These are phyloP conservation scores for Drechslerella coelobrocha DNA, from an alignment of 2,329 filamentous ascomycete genomes.

Conservation along the genomic window DNA sequence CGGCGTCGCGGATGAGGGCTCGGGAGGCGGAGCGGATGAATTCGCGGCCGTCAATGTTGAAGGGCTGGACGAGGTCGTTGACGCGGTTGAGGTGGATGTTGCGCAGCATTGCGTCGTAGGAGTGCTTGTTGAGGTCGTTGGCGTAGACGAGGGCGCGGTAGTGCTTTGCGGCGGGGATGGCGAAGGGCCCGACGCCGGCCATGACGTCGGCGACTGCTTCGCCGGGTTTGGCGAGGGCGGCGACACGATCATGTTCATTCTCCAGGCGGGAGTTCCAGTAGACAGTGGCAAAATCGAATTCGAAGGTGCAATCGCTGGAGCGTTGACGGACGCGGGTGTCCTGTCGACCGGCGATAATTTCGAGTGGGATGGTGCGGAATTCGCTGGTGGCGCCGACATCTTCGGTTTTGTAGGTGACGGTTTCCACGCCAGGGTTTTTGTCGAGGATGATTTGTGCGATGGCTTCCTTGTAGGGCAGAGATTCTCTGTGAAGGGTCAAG, in stretches of 20 bases:
- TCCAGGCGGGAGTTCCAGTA: slow-evolving; percentile 97
- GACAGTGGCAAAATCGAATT: slow-evolving; percentile 92
- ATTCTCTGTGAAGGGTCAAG: slow-evolving; percentile 83
- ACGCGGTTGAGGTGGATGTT: slow-evolving; percentile 75
- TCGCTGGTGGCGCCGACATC: slow-evolving; percentile 83
- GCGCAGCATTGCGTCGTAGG: slow-evolving; percentile 73
- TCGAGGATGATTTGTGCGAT: slow-evolving; percentile 86
- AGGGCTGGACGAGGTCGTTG: slow-evolving; percentile 50
- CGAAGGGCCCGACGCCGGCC: slow-evolving; percentile 96
- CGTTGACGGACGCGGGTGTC: slow-evolving; percentile 83
- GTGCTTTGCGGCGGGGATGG: slow-evolving; percentile 86
- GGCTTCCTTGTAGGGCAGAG: slow-evolving; percentile 81
- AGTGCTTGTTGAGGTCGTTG: slow-evolving; percentile 95
- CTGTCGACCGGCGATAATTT: slow-evolving; percentile 80
- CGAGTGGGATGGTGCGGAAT: slow-evolving; percentile 91
- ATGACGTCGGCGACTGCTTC: slow-evolving; percentile 95
- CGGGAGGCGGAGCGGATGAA: slow-evolving; percentile 79
- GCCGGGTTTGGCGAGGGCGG: slow-evolving; percentile 75
- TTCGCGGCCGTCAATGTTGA: slow-evolving; percentile 69
- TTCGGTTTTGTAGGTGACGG: slow-evolving; percentile 95
- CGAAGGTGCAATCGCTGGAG: slow-evolving; percentile 84
- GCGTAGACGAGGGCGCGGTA: slow-evolving; percentile 86
- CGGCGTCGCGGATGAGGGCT: slow-evolving; percentile 59
- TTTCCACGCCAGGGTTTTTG: slow-evolving; percentile 80
- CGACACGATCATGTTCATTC: slow-evolving; percentile 82